Percentiles rank a stretch among this genome's conserved stretches.
Conservation (phyloP, 176 grass and related monocot genomes). For the Cenchrus americanus region DNA sequence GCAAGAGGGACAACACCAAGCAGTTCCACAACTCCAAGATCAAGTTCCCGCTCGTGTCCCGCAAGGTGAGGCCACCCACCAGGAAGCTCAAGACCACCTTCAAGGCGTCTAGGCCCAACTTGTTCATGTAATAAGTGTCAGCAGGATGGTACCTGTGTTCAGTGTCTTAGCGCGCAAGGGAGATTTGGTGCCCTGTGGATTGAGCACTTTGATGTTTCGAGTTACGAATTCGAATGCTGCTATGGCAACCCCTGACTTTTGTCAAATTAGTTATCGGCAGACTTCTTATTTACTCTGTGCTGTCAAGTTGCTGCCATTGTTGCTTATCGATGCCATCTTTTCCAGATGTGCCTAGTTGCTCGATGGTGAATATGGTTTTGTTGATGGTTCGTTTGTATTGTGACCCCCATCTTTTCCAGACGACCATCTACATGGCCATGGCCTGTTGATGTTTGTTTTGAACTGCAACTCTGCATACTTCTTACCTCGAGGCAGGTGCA, state of each 20-base stretch:
- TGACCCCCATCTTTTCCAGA: no score
- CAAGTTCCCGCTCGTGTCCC: conserved; percentile 77
- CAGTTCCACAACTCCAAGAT: conserved; percentile 85
- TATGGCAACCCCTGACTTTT: neutral
- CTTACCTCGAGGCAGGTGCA: no score
- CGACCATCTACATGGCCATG: neutral
- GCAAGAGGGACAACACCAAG: conserved; percentile 97
- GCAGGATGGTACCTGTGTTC: neutral
- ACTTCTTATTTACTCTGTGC: neutral
- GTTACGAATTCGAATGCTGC: neutral
- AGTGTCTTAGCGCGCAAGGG: conserved; percentile 20
- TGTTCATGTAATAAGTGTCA: conserved; percentile 64
- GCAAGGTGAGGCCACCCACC: conserved; percentile 82
- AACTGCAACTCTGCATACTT: neutral
- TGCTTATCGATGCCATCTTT: neutral
- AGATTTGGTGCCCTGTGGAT: conserved; percentile 37
- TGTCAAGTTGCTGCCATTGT: neutral
- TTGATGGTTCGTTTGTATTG: neutral
- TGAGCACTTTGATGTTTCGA: conserved; percentile 27
- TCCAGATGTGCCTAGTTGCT: neutral
- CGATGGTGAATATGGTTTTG: neutral
- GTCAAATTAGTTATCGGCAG: neutral
- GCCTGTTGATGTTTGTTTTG: neutral
- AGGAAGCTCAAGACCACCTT: conserved; percentile 90
- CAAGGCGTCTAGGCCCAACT: conserved; percentile 88